These are phyloP conservation scores for Silene latifolia DNA, from an alignment of 148 eudicot genomes.

Conservation along the genomic window DNA sequence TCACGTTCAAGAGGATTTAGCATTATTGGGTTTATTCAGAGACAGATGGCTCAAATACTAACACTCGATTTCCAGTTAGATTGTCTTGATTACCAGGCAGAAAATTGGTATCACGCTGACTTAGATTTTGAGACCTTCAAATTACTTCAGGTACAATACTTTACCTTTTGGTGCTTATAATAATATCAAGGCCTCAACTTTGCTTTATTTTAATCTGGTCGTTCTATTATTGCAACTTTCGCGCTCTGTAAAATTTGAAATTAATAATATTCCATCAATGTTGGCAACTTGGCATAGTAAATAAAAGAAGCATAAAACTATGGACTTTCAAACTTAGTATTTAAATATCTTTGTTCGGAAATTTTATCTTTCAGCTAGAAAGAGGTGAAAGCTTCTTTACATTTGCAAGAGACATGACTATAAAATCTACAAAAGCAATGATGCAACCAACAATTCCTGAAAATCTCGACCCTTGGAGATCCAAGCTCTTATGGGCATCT, in stretches of 20 bases:
- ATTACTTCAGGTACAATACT: conserved; percentile 64
- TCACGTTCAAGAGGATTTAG: conserved; percentile 67
- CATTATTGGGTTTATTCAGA: conserved; percentile 83
- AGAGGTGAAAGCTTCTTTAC: conserved; percentile 90
- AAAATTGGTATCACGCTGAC: conserved; percentile 96
- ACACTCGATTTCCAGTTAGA: conserved; percentile 91
- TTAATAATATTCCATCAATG: neutral
- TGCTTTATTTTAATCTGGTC: conserved; percentile 7
- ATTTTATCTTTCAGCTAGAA: conserved; percentile 49
- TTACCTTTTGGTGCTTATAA: conserved; percentile 2
- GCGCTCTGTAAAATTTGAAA: neutral
- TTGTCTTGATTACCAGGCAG: conserved; percentile 85
- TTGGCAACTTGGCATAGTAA: neutral
- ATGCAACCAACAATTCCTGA: conserved; percentile 60
- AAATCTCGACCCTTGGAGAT: conserved; percentile 84
- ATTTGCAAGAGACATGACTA: conserved; percentile 94
- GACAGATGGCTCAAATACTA: conserved; percentile 82
- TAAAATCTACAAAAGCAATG: conserved; percentile 74
- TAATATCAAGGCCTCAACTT: neutral
- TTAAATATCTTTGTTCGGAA: conserved; percentile 7
- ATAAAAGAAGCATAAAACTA: neutral
- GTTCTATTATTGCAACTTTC: neutral
- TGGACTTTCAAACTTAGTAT: neutral
- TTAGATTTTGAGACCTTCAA: conserved; percentile 92
- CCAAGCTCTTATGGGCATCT: conserved; percentile 93